Evolutionary conservation across 148 eudicot genomes (phyloP).

Genomic region (Fagopyrum homotropicum): DNA sequence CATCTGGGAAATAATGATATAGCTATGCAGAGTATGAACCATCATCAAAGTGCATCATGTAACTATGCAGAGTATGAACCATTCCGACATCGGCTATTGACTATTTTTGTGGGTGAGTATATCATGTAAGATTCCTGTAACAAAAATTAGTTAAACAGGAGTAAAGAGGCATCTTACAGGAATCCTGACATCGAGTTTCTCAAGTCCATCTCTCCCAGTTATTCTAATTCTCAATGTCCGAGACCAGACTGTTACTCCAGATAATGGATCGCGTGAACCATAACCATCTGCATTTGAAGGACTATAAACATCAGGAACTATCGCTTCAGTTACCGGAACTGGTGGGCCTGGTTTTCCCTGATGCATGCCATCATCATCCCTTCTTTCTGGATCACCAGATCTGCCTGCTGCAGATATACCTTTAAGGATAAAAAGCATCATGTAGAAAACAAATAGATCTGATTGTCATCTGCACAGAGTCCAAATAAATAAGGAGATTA

Average conservation of each 20-base stretch:
- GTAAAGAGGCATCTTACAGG: conserved; percentile 55
- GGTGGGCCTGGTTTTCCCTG: conserved; percentile 30
- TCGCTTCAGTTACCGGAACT: conserved; percentile 52
- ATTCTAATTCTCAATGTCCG: conserved; percentile 74
- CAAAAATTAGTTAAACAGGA: neutral
- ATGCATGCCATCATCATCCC: conserved; percentile 26
- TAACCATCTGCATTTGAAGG: conserved; percentile 40
- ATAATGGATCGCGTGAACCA: conserved; percentile 40
- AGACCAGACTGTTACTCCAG: conserved; percentile 52
- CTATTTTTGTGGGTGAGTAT: neutral
- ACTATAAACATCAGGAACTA: conserved; percentile 59
- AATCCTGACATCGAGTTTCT: conserved; percentile 78
- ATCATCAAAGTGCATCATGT: neutral
- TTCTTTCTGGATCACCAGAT: conserved; percentile 25
- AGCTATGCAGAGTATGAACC: too few relatives aligned
- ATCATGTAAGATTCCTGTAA: too few relatives aligned
- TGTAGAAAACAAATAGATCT: conserved; percentile 6
- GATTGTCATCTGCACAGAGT: neutral
- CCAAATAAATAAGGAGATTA: neutral
- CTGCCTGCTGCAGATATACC: conserved; percentile 37
- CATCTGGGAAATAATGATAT: neutral
- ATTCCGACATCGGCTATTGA: neutral
- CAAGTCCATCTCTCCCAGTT: conserved; percentile 73
- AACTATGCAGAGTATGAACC: neutral
- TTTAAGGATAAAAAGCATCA: conserved; percentile 16